These are phyloP conservation scores for Arxiozyma telluris DNA, from an alignment of 1,139 yeast genomes.

Conservation along the genomic window DNA sequence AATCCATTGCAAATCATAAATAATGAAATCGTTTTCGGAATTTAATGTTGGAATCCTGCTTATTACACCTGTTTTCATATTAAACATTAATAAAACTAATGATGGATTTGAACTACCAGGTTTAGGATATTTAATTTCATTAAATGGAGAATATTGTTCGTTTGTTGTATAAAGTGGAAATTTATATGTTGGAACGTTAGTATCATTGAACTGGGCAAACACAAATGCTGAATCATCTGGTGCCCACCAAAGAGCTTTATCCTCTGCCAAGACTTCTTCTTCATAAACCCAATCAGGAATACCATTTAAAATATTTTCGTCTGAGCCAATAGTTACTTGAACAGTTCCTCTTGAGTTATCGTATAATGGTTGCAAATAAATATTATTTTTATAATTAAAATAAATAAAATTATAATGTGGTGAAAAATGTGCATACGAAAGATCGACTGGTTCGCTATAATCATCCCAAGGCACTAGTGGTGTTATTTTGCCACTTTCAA, in stretches of 20 bases:
- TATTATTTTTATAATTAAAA: conserved; percentile 59
- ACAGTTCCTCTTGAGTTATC: conserved; percentile 35
- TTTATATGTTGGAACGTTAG: conserved; percentile 55
- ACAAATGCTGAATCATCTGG: conserved; percentile 59
- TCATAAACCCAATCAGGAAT: conserved; percentile 96
- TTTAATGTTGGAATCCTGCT: conserved; percentile 16
- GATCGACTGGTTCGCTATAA: conserved; percentile 22
- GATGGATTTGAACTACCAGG: conserved; percentile 74
- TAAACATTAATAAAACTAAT: conserved; percentile 42
- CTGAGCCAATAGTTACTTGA: conserved; percentile 63
- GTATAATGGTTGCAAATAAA: conserved; percentile 41
- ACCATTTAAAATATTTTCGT: conserved; percentile 63
- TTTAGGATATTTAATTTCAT: conserved; percentile 70
- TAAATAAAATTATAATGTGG: conserved; percentile 62
- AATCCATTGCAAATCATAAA: conserved; percentile 72
- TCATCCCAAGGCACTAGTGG: conserved; percentile 35
- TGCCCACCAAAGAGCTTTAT: conserved; percentile 81
- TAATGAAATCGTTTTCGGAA: conserved; percentile 39
- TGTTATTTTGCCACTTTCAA: conserved; percentile 30
- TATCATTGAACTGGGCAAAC: conserved; percentile 61
- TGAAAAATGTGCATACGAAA: conserved; percentile 61
- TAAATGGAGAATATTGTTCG: conserved; percentile 48
- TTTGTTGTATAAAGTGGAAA: conserved; percentile 56
- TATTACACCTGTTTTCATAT: conserved; percentile 32
- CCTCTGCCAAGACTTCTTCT: conserved; percentile 69